Percentiles rank a stretch among this genome's conserved stretches.
Conservation (phyloP, 371 early-diverging fungal genomes). For the Coemansia sp. region DNA sequence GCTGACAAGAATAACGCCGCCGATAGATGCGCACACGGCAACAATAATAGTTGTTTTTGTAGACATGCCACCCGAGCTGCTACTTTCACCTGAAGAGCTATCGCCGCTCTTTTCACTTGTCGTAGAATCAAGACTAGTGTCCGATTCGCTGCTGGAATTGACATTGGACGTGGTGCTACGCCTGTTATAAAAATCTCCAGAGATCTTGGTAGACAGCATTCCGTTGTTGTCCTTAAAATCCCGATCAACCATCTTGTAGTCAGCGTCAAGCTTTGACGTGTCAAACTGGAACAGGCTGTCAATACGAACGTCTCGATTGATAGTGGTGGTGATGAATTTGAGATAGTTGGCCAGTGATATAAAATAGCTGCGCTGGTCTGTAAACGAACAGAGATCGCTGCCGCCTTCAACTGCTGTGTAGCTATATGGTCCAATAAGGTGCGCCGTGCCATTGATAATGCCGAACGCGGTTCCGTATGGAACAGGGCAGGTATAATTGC, state of each 20-base stretch:
- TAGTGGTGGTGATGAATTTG: background rate
- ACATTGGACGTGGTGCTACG: background rate
- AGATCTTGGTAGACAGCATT: background rate
- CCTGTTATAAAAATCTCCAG: background rate
- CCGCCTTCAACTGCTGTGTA: background rate
- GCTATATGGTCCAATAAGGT: background rate
- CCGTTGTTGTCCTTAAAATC: background rate
- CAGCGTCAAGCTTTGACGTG: too few species aligned
- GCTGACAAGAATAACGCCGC: constrained; percentile 5
- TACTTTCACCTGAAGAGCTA: background rate
- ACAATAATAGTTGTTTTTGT: background rate
- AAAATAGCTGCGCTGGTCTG: background rate
- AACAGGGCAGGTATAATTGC: background rate
- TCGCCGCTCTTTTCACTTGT: background rate
- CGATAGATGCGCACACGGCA: constrained; percentile 9
- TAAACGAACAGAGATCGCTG: background rate
- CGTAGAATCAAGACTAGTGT: too few species aligned
- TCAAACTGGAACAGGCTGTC: too few species aligned
- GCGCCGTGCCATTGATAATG: background rate
- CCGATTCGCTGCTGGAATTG: background rate
- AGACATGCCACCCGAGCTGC: background rate
- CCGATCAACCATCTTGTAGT: background rate
- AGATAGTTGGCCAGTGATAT: background rate
- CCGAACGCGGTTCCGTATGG: background rate
- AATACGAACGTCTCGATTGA: too few species aligned